Base-by-base conservation (phyloP, 495 filamentous ascomycete genomes). In the Emericellopsis terricola region DNA sequence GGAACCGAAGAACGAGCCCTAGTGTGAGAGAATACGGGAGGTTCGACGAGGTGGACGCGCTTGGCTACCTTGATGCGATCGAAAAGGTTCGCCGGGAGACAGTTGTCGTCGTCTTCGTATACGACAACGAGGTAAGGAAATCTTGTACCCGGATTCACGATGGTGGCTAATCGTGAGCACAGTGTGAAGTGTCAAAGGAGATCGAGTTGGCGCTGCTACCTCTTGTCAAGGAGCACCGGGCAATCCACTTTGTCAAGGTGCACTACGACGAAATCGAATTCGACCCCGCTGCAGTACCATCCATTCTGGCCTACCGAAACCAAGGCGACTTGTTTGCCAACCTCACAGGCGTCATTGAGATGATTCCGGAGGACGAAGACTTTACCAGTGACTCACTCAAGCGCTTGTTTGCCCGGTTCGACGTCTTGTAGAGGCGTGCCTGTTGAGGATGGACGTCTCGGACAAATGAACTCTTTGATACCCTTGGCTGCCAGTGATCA, bases 191-290 rank as follows among this genome's bases (percentile, higher is more conserved):
- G 33, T 86, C 78, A 28, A 54, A 63, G 23, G 62, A 78, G 31
- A 75, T 92, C 43, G 83, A 92, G 50, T 71, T 73, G 23, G 83
- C 78, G 21, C 52, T 97, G 27, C 62, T 61, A 19, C 69, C 70
- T 2, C 64, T 97, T 19, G 81, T 87, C 29, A 57, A 64, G 35
- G 60, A 65, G 37, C 61, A 96, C 43, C 56, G 66, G 17, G 62
- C 73, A 19, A 73, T 78, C 26, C 81, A 80, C 41, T 96, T 97
- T 47, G 68, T 96, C 53, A 89, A 86, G 52, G 69, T 96, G 19
- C 81, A 92, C 55, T 80, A 81, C 49, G 73, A 79, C 36, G 91
- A 93, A 39, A 87, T 92, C 19, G 91, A 96, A 52, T 94, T 96
- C 68, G 82, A 92, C 48, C 71, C 79, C 39, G 81, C 84, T 36